Evolutionary conservation across 116 monocot species (phyloP).

Genomic region (Dioscorea cayenensis): DNA sequence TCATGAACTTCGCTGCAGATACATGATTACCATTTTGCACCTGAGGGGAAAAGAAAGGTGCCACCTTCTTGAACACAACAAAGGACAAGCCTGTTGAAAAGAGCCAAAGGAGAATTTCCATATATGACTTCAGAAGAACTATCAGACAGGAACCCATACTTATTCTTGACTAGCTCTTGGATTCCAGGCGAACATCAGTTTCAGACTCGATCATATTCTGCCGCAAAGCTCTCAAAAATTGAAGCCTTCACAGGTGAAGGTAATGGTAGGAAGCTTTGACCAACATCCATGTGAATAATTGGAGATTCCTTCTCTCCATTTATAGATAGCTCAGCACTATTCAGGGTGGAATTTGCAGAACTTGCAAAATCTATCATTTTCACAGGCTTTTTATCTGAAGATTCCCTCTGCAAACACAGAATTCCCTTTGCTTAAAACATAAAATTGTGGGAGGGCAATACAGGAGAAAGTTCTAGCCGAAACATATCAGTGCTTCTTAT

Average conservation of each 20-base stretch:
- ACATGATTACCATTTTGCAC: constrained; percentile 77
- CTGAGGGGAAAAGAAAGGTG: constrained; percentile 74
- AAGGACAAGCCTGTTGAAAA: constrained; percentile 70
- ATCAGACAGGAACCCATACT: constrained; percentile 41
- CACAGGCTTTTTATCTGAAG: constrained; percentile 10
- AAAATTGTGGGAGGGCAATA: background rate
- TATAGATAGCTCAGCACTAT: constrained; percentile 54
- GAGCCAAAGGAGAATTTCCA: constrained; percentile 45
- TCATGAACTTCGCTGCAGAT: constrained; percentile 77
- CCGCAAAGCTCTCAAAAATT: constrained; percentile 91
- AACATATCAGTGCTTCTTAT: background rate
- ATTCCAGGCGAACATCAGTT: constrained; percentile 67
- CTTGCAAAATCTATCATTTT: constrained; percentile 55
- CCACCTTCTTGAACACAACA: constrained; percentile 67
- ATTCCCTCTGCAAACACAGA: constrained; percentile 50
- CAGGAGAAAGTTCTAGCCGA: background rate
- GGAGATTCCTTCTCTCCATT: constrained; percentile 19
- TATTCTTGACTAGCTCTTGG: constrained; percentile 34
- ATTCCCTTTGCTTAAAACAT: background rate
- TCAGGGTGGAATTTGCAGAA: constrained; percentile 47
- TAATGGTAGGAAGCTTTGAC: constrained; percentile 76
- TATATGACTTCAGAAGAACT: constrained; percentile 50
- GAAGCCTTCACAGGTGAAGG: constrained; percentile 72
- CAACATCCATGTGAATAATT: constrained; percentile 70
- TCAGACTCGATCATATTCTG: constrained; percentile 86